Evolutionary conservation across 2,329 filamentous ascomycete genomes (phyloP).

Genomic region (Talaromyces funiculosus): DNA sequence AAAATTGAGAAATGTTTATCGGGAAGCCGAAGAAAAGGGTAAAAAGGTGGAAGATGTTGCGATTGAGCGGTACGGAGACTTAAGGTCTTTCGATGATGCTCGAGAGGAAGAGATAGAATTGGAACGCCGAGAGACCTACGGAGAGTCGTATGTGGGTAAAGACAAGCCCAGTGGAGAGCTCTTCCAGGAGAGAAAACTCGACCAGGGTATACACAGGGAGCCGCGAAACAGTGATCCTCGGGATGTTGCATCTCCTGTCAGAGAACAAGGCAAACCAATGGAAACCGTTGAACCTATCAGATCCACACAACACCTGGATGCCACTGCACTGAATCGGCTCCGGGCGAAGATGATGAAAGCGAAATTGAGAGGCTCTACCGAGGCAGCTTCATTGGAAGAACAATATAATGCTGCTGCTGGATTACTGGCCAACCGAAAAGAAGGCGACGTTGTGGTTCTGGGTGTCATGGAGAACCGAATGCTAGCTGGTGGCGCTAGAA

Average conservation of each 20-base stretch:
- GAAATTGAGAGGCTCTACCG: slow-evolving; percentile 71
- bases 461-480: slow-evolving; percentile 85
- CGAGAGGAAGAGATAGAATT: slow-evolving; percentile 89
- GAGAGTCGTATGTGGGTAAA: slow-evolving; percentile 75
- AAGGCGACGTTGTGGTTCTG: slow-evolving; percentile 69
- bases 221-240: slow-evolving; percentile 25
- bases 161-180: slow-evolving; percentile 84
- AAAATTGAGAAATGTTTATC: slow-evolving; percentile 81
- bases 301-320: slow-evolving; percentile 57
- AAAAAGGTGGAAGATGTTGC: slow-evolving; percentile 76
- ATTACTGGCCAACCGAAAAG: slow-evolving; percentile 52
- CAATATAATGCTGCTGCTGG: slow-evolving; percentile 75
- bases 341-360: slow-evolving; percentile 96
- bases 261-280: slow-evolving; percentile 54
- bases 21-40: slow-evolving; percentile 66
- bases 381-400: slow-evolving; percentile 69
- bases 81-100: slow-evolving; percentile 85
- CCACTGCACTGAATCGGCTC: slow-evolving; percentile 77
- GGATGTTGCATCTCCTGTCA: slow-evolving; percentile 30
- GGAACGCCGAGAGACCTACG: slow-evolving; percentile 76
- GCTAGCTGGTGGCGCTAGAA: slow-evolving; percentile 62
- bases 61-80: slow-evolving; percentile 69
- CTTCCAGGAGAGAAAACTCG: slow-evolving; percentile 67
- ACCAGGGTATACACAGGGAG: slow-evolving; percentile 47
- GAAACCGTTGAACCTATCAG: slow-evolving; percentile 48